Conservation (phyloP, 148 eudicot genomes). For the Silene uniflora region DNA sequence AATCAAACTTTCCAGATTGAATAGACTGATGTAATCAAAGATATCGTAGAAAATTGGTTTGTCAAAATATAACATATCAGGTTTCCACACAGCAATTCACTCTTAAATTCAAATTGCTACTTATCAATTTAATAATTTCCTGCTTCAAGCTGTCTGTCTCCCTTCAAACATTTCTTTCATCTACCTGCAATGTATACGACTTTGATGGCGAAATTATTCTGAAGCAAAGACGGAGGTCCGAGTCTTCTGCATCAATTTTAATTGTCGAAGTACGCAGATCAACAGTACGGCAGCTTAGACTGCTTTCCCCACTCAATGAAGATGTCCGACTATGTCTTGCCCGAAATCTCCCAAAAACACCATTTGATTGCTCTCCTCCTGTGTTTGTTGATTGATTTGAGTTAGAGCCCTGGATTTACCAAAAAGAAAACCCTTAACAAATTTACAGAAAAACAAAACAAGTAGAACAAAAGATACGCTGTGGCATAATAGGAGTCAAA, state of each 20-base stretch:
- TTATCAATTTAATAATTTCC: not conserved
- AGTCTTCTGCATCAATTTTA: slow-evolving; percentile 87
- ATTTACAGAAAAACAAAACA: not conserved
- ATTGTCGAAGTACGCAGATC: slow-evolving; percentile 86
- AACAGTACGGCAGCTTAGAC: slow-evolving; percentile 55
- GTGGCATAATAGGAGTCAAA: not conserved
- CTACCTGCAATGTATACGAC: slow-evolving; percentile 87
- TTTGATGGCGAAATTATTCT: slow-evolving; percentile 86
- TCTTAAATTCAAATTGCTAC: not conserved
- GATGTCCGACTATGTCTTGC: slow-evolving; percentile 54
- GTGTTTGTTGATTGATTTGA: slow-evolving; percentile 43
- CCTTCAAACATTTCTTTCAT: not conserved
- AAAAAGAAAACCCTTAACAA: not conserved
- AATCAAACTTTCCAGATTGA: too few relatives aligned
- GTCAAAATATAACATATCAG: not conserved
- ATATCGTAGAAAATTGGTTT: not conserved
- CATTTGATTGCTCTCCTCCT: slow-evolving; percentile 43
- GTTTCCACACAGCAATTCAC: not conserved
- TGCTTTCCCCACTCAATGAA: slow-evolving; percentile 62
- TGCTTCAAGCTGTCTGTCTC: not conserved
- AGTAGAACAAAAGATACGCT: not conserved
- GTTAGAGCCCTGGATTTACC: slow-evolving; percentile 47
- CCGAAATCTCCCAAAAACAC: slow-evolving; percentile 86
- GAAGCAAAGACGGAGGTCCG: slow-evolving; percentile 87
- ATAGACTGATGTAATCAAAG: not conserved